Evolutionary conservation across 495 filamentous ascomycete genomes (phyloP), one percentile per base, ranked within the genome.

Genomic region (Chaetomium cochliodes): DNA sequence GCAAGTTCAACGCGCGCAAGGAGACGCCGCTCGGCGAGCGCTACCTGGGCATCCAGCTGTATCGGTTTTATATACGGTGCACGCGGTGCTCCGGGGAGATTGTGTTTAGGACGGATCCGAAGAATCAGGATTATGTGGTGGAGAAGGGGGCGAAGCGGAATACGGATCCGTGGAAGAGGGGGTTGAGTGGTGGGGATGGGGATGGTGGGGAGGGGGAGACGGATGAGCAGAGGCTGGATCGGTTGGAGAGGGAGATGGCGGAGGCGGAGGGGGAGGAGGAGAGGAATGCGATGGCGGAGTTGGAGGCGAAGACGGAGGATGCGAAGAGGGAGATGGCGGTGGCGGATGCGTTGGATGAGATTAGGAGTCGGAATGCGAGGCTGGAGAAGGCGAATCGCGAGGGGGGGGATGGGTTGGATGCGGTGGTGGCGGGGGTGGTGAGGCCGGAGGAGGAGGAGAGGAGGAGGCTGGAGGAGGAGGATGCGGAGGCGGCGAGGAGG

Each of bases 291-390:
- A 98, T 98, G 75, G 86, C 83, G 41, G 88, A 94, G 78, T 79
- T 98, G 47, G 94, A 98, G 78, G 88, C 83, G 8, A 91, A 91
- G 20, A 96, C 92, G 62, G 77, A 87, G 30, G 96, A 99, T 75
- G 91, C 92, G n/a, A 96, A 94, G 81, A 81, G 89, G 61, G 96
- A 98, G 79, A 98, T 99, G 96, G 90, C 88, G 54, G 90, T 98
- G 68, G 96, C 96, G 42, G 96, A 99, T 80, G 92, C 92, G 37
- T 77, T 99, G 67, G 96, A 99, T 77, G 92, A 98, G 78, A 97
- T 98, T 53, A 81, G 94, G 63, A 92, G 87, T 46, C 77, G 93
- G 68, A 99, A 98, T 80, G 96, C 94, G 20, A 82, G 92, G 68
- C 84, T 92, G 28, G 90, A 93, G 76, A 81, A 88, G 68, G 88